Percentiles rank a stretch among this genome's conserved stretches.
Evolutionary conservation across 768 basidiomycete genomes (phyloP).

Genomic region (Pseudohyphozyma bogoriensis): DNA sequence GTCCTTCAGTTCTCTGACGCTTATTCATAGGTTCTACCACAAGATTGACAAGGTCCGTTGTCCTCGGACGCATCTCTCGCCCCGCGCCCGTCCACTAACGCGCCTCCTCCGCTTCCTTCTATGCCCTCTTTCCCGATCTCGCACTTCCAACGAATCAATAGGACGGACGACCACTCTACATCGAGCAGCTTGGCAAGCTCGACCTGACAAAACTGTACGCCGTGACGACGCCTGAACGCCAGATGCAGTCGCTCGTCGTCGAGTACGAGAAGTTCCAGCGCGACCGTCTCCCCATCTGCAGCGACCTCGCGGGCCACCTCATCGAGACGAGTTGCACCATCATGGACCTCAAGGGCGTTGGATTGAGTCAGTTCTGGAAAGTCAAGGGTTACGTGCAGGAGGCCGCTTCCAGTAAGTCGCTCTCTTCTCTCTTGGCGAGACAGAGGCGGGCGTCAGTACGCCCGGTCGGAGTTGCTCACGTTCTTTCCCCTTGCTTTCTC

Average conservation of each 20-base stretch:
- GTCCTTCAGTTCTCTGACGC: background rate
- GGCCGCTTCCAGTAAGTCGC: conserved; percentile 46
- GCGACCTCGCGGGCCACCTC: conserved; percentile 58
- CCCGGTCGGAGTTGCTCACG: background rate
- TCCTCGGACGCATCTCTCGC: background rate
- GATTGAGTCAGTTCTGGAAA: conserved; percentile 66
- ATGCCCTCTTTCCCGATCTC: too few species aligned
- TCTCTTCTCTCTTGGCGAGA: background rate
- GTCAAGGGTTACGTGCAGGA: conserved; percentile 83
- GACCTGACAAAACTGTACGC: conserved; percentile 74
- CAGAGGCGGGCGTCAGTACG: background rate
- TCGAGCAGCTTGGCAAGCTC: conserved; percentile 82
- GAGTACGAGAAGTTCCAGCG: conserved; percentile 86
- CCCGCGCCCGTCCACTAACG: background rate
- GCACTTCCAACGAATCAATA: conserved; percentile 38
- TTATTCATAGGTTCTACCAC: conserved; percentile 47
- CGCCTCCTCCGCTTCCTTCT: too few species aligned
- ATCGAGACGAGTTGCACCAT: conserved; percentile 98
- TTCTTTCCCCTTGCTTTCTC: background rate
- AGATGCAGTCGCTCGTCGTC: conserved; percentile 72
- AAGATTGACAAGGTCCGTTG: conserved; percentile 73
- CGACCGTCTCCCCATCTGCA: conserved; percentile 65
- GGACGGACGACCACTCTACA: conserved; percentile 92
- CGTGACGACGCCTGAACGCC: conserved; percentile 74
- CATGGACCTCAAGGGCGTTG: conserved; percentile 64